Evolutionary conservation across 768 basidiomycete genomes (phyloP).

Genomic region (Lanmaoa pseudosensibilis): DNA sequence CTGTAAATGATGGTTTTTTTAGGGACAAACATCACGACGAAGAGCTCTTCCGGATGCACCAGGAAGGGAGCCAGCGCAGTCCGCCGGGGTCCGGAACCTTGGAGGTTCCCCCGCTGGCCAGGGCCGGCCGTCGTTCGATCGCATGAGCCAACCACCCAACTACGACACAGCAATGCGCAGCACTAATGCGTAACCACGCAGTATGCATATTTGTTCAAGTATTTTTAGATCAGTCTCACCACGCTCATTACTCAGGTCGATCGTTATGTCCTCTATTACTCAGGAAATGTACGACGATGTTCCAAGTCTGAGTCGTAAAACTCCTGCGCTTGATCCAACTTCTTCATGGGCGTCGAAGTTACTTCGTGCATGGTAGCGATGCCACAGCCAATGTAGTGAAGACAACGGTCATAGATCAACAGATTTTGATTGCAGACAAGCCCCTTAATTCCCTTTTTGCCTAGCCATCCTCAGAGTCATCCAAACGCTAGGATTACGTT

Average conservation of each 20-base stretch:
- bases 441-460: no score
- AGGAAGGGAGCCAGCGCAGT: background rate
- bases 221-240: background rate
- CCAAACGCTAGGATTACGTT: no score
- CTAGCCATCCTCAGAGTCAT: no score
- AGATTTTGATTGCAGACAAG: no score
- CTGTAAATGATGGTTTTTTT: background rate
- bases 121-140: background rate
- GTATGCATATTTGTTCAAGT: background rate
- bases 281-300: background rate
- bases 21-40: conserved; percentile 2
- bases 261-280: background rate
- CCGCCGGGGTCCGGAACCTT: background rate
- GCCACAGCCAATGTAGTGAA: background rate
- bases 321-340: background rate
- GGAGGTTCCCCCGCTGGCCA: background rate
- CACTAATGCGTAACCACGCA: background rate
- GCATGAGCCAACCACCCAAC: conserved; percentile 9
- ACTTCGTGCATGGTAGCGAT: background rate
- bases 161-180: conserved; percentile 19
- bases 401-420: background rate
- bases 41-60: conserved; percentile 12
- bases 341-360: background rate
- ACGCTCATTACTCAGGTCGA: background rate
- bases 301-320: background rate